Evolutionary conservation across 345 rosid species (phyloP).

Genomic region (Conringia planisiliqua): DNA sequence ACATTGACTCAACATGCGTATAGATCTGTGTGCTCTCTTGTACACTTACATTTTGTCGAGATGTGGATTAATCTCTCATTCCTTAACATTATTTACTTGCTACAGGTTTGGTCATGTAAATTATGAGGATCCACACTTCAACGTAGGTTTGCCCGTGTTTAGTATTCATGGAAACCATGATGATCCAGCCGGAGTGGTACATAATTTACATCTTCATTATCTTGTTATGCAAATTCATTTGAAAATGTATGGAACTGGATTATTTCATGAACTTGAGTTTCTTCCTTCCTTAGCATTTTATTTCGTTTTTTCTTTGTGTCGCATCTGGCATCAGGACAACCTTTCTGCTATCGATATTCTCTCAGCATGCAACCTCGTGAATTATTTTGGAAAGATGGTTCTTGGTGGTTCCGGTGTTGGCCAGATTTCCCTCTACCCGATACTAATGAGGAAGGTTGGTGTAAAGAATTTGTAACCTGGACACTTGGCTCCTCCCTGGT

Average conservation of each 20-base stretch:
- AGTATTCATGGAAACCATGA: constrained; percentile 99
- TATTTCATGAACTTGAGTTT: neutral
- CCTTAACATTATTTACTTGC: constrained; percentile 16
- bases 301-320: constrained; percentile 18
- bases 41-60: neutral
- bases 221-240: constrained; percentile 6
- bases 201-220: constrained; percentile 20
- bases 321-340: constrained; percentile 72
- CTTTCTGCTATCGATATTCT: constrained; percentile 95
- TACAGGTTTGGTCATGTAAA: constrained; percentile 96
- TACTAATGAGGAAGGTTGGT: constrained; percentile 84
- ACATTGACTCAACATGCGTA: neutral
- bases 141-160: constrained; percentile 94
- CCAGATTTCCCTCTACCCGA: constrained; percentile 83
- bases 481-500: constrained; percentile 3
- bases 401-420: constrained; percentile 99
- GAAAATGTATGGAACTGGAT: neutral
- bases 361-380: constrained; percentile 94
- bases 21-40: neutral
- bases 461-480: constrained; percentile 8
- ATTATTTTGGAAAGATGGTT: constrained; percentile 97
- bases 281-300: neutral
- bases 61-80: constrained; percentile 3
- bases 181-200: constrained; percentile 99
- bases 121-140: constrained; percentile 98